These are phyloP conservation scores for Globisporangium nunn DNA, from an alignment of 352 stramenopile genomes.

Conservation along the genomic window DNA sequence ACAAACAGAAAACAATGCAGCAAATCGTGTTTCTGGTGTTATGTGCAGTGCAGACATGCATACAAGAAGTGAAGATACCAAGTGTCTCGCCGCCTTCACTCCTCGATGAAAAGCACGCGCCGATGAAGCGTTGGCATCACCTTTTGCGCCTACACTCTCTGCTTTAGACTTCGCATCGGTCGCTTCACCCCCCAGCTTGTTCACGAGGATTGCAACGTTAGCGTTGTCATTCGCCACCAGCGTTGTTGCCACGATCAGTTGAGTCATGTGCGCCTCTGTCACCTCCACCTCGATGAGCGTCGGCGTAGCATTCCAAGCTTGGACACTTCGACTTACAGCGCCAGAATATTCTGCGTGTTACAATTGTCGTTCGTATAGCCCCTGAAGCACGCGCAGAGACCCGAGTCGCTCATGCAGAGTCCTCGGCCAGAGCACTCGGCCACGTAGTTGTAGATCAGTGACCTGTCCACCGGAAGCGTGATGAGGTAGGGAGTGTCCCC, in stretches of 20 bases:
- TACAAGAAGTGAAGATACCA: background rate
- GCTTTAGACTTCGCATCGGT: too few relatives aligned
- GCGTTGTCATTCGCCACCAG: too few relatives aligned
- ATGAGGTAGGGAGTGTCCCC: constrained; percentile 22
- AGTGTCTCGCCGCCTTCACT: too few relatives aligned
- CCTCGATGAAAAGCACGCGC: too few relatives aligned
- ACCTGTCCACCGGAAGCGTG: constrained; percentile 12
- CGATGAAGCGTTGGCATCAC: too few relatives aligned
- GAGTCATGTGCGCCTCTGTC: background rate
- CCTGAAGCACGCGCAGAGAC: constrained; percentile 84
- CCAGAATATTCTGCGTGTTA: constrained; percentile 78
- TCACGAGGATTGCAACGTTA: too few relatives aligned
- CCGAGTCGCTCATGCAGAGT: constrained; percentile 53
- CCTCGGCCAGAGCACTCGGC: constrained; percentile 68
- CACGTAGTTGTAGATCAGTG: constrained; percentile 59
- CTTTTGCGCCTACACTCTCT: too few relatives aligned
- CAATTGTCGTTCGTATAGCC: constrained; percentile 87
- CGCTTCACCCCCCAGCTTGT: too few relatives aligned
- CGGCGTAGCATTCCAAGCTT: background rate
- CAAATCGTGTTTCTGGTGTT: background rate
- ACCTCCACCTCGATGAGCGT: background rate
- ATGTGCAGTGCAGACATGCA: background rate
- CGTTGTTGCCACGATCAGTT: background rate
- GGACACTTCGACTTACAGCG: constrained; percentile 28
- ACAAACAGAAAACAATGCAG: background rate